Base-by-base conservation (phyloP, 106 monocot species). In the Acorus gramineus region DNA sequence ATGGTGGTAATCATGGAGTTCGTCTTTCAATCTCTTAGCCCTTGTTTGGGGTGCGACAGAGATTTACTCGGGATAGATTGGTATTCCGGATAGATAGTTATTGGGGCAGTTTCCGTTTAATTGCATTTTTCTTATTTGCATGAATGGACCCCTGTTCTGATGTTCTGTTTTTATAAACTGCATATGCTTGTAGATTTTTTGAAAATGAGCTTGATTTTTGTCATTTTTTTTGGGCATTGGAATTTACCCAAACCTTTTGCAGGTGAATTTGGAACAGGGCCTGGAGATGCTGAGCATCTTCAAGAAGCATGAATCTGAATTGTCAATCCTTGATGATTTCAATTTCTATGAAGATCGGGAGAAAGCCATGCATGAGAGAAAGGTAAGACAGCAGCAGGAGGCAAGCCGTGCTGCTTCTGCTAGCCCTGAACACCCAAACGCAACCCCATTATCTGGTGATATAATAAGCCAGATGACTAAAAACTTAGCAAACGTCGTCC, bases 221-320 rank as follows among this genome's bases (percentile, higher is more conserved):
- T 52, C 4, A 8, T 1, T 14, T 13, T 13, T 8, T 2, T 4
- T 12, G 28, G 9, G 3, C 44, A 7, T 10, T 10, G 44, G 14
- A 69, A 28, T 28, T 28, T 28, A 28, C 28, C 28, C 28, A 28
- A 28, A 28, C 28, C 28, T 28, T 14, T 44, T 79, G 62, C 81
- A 90, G 94, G 90, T 95, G 53, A 87, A 84, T 58, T 60, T 95
- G 63, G 86, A 95, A 53, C 94, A 90, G 64, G 94, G 90, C 14
- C 55, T 87, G 47, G 94, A 95, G 74, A 90, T 95, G 82, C 72
- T 95, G 50, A 76, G 63, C 54, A 79, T 95, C 54, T 87, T 90
- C 57, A 95, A 95, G 69, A 82, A 79, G 8, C 73, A 95, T 68
- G 86, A 95, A 67, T 69, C 73, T 46, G 82, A 82, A 2, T 12